Evolutionary conservation across 2,329 filamentous ascomycete genomes (phyloP), one percentile per base, ranked within the genome.

Genomic region (Pseudogymnoascus sp.): DNA sequence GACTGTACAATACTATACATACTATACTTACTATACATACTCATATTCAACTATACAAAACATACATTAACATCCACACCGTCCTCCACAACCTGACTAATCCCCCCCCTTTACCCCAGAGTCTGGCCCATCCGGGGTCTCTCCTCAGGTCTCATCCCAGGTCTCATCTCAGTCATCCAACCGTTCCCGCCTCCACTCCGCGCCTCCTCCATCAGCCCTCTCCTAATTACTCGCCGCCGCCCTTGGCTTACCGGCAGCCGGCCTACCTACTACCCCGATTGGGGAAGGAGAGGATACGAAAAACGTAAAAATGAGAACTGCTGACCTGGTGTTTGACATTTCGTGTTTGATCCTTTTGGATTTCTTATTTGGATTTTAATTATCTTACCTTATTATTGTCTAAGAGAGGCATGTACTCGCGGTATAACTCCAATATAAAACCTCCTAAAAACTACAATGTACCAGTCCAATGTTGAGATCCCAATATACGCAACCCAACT

Each of bases 311-410:
- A n/a, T 8, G 23, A 0, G 21, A 29, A 26, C 43, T 49, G 43
- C 43, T 49, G 43, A 49, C 43, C 43, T 49, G 43, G 23, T 49
- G 43, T 49, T 49, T 49, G 43, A 49, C 43, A 49, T 33, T 49
- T 49, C 3, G 21, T 49, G 43, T 49, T 45, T 45, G 19, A 33
- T 33, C n/a, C 29, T 45, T 45, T 45, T 5, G n/a, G n/a, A 10
- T 19, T 49, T 8, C 16, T 10, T 49, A 45, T 14, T 45, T 45
- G 12, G 6, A 14, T 45, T 45, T 45, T 45, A 39, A 39, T 39
- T 16, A 6, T 7, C 5, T 38, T 39, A 39, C 37, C n/a, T 16
- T 16, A 39, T 39, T 39, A n/a, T 5, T 49, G 43, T 49, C 43
- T 49, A 6, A 29, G 43, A 49, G 29, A 6, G 43, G 43, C 7